These are phyloP conservation scores for Cylindrodendrum hubeiense DNA, from an alignment of 2,329 filamentous ascomycete species.

Conservation along the genomic window DNA sequence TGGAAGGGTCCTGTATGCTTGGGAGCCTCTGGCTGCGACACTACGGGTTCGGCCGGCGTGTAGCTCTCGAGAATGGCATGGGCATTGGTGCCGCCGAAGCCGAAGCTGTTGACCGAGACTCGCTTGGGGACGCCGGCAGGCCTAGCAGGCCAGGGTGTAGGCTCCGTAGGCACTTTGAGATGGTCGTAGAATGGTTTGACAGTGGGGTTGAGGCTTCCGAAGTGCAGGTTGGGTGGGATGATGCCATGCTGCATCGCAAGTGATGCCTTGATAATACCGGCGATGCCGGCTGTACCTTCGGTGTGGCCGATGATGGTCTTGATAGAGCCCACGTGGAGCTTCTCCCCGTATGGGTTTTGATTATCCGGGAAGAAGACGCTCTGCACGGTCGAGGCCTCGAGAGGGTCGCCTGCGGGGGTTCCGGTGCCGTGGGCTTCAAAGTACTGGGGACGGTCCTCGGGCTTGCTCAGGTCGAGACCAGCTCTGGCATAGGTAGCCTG, in stretches of 20 bases:
- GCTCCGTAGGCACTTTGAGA: slow-evolving; percentile 36
- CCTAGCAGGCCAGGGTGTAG: slow-evolving; percentile 38
- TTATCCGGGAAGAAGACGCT: slow-evolving; percentile 52
- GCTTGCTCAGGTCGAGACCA: slow-evolving; percentile 48
- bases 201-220: slow-evolving; percentile 45
- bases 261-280: slow-evolving; percentile 36
- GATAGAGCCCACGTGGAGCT: slow-evolving; percentile 43
- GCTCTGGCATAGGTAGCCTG: slow-evolving; percentile 51
- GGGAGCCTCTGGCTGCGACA: slow-evolving; percentile 9
- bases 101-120: slow-evolving; percentile 48
- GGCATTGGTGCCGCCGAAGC: slow-evolving; percentile 59
- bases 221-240: slow-evolving; percentile 48
- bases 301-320: slow-evolving; percentile 46
- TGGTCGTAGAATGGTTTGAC: slow-evolving; percentile 41
- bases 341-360: neutral
- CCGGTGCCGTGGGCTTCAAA: slow-evolving; percentile 61
- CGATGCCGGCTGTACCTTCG: slow-evolving; percentile 43
- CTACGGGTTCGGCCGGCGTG: slow-evolving; percentile 7
- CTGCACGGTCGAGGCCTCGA: slow-evolving; percentile 53
- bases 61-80: slow-evolving; percentile 53
- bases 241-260: slow-evolving; percentile 32
- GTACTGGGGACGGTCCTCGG: slow-evolving; percentile 52
- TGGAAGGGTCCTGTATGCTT: neutral
- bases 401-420: slow-evolving; percentile 59
- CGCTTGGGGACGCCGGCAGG: slow-evolving; percentile 20